Evolutionary conservation across 2,329 filamentous ascomycete species (phyloP).

Genomic region (Pseudophaeomoniella oleicola): DNA sequence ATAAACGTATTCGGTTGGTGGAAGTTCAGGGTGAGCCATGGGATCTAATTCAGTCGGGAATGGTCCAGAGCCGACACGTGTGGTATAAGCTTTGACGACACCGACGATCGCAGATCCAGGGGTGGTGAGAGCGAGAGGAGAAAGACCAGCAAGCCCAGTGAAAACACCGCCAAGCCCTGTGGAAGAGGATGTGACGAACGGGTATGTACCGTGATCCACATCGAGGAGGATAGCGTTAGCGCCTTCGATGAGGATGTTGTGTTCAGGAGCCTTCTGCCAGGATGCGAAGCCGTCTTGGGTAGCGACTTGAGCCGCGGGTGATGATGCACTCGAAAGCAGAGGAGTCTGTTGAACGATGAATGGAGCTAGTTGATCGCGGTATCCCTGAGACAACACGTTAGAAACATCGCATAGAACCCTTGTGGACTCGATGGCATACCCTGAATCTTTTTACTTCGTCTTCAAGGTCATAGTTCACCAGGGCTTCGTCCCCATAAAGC

Average conservation of each 20-base stretch:
- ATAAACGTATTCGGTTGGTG: slow-evolving; percentile 9
- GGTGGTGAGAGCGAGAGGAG: slow-evolving; percentile 40
- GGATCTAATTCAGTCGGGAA: slow-evolving; percentile 41
- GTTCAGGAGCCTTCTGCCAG: slow-evolving; percentile 36
- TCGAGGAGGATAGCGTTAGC: slow-evolving; percentile 52
- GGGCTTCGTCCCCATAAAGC: slow-evolving; percentile 36
- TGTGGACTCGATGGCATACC: no score
- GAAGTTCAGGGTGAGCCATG: slow-evolving; percentile 4
- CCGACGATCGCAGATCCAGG: slow-evolving; percentile 33
- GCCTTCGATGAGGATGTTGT: slow-evolving; percentile 46
- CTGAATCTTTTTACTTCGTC: slow-evolving; percentile 45
- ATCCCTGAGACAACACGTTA: slow-evolving; percentile 18
- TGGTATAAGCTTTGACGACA: slow-evolving; percentile 52
- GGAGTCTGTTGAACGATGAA: slow-evolving; percentile 34
- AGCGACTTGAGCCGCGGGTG: slow-evolving; percentile 11
- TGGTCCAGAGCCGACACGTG: slow-evolving; percentile 43
- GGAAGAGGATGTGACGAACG: slow-evolving; percentile 33
- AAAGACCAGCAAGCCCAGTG: slow-evolving; percentile 43
- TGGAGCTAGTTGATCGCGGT: slow-evolving; percentile 30
- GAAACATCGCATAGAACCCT: no score
- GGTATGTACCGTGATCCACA: slow-evolving; percentile 37
- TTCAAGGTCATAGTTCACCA: slow-evolving; percentile 43
- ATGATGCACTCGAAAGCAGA: slow-evolving; percentile 14
- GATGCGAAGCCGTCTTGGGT: slow-evolving; percentile 29
- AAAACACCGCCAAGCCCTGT: slow-evolving; percentile 35